Evolutionary conservation across 2,329 filamentous ascomycete genomes (phyloP).

Genomic region (Aspergillus ibericus): DNA sequence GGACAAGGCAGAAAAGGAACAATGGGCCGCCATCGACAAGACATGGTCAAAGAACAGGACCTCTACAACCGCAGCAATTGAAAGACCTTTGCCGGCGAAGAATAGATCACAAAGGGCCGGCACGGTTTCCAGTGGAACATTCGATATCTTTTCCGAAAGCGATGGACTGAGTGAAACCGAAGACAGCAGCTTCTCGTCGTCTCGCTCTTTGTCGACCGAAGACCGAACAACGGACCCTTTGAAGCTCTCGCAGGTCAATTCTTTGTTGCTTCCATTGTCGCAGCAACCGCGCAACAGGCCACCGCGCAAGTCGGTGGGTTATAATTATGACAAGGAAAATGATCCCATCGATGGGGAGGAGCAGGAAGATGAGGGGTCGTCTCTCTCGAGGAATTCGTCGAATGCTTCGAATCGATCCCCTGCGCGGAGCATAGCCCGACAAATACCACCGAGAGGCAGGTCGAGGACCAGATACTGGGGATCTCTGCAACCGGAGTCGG

Average conservation of each 20-base stretch:
- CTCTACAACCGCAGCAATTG: conserved; percentile 6
- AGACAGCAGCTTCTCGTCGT: conserved; percentile 8
- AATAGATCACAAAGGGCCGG: conserved; percentile 21
- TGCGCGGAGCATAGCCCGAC: conserved; percentile 16
- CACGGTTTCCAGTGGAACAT: conserved; percentile 20
- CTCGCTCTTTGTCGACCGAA: conserved; percentile 12
- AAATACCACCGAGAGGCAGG: conserved; percentile 10
- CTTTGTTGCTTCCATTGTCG: conserved; percentile 31
- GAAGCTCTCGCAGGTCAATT: conserved; percentile 35
- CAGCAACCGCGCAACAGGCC: conserved; percentile 24
- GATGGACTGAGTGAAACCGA: conserved; percentile 22
- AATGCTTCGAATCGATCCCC: conserved; percentile 22
- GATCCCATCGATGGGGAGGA: conserved; percentile 30
- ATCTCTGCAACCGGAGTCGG: conserved; percentile 20
- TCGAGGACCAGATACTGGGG: conserved; percentile 12
- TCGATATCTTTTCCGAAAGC: conserved; percentile 34
- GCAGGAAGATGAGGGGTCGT: conserved; percentile 13
- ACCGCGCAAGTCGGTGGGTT: conserved; percentile 28
- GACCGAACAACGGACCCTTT: conserved; percentile 29
- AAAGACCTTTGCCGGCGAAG: conserved; percentile 10
- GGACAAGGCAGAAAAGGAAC: conserved; percentile 8
- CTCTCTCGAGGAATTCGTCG: conserved; percentile 22
- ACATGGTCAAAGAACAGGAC: conserved; percentile 7
- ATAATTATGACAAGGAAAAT: conserved; percentile 38
- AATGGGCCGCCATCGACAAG: conserved; percentile 12